Evolutionary conservation across 371 early-diverging fungal genomes (phyloP), one percentile per base, ranked within the genome.

Genomic region (Rhizopus arrhizus): DNA sequence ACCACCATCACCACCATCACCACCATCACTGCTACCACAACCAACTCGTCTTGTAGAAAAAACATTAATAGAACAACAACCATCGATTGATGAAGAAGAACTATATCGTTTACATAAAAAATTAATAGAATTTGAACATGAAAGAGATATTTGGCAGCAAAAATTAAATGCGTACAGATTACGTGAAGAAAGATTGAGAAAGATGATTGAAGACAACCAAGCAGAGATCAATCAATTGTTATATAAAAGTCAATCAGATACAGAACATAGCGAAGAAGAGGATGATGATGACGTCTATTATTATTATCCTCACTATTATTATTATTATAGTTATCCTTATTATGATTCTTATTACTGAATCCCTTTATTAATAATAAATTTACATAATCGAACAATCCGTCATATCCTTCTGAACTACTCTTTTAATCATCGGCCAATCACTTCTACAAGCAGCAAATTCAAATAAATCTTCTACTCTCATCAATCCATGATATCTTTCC

Each of bases 401-500:
- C 63, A 83, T 79, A 59, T 88, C 88, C n/a, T 79, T 78, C 68
- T 96, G 95, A 15, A 97, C 93, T 29, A 85, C 85, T 61, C 88
- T 85, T 52, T 90, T 86, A 47, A 97, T 94, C 56, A 82, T 70
- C 51, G 90, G 85, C 82, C 92, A 96, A 68, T 97, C 97, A 41
- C 90, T 88, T 40, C 97, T 80, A 56, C 89, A 84, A 40, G 89
- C 86, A 48, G 95, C 88, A 70, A 96, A 89, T 69, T 97, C 97
- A 59, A 93, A 91, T 13, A 96, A 82, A 68, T 97, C 97, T 69
- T 96, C 97, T 2, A 88, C 70, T 41, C 92, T 83, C 69, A 96
- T 79, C 9, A 90, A 80, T 6, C 93, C 94, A 61, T 93, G 89
- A 59, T 90, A 97, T 34, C 94, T 84, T 31, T 82, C 84, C 61